phyloP scores from a whole-genome alignment of 306 rosid genomes.

The Rosa lucieae region DNA sequence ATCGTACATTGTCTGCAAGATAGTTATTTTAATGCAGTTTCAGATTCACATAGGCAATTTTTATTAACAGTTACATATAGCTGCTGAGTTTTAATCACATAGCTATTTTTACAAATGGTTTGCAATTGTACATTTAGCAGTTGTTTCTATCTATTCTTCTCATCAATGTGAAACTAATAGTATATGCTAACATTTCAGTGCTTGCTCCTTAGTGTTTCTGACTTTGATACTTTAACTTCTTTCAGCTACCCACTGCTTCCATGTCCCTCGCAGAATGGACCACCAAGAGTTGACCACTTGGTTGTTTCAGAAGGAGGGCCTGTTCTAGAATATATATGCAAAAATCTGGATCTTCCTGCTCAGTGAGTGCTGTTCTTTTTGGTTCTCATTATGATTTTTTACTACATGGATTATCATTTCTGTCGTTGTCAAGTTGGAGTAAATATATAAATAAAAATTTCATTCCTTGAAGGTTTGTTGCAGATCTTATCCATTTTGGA shows the following conservation, averaged over 20 bases:
- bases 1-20: background rate
- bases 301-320: constrained; percentile 72
- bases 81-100: background rate
- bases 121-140: background rate
- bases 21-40: background rate
- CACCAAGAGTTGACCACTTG: constrained; percentile 83
- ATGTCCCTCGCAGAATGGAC: constrained; percentile 56
- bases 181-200: constrained; percentile 2
- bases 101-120: no score
- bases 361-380: constrained; percentile 48
- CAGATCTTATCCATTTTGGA: constrained; percentile 84
- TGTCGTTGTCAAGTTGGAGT: constrained; percentile 23
- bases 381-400: constrained; percentile 7
- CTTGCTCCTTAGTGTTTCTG: constrained; percentile 20
- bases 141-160: background rate
- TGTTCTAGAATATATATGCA: constrained; percentile 71
- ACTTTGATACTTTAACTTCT: constrained; percentile 29
- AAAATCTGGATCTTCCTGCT: constrained; percentile 79
- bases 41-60: background rate
- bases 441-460: constrained; percentile 30
- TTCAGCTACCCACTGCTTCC: constrained; percentile 81
- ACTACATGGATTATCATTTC: constrained; percentile 11
- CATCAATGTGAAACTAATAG: background rate
- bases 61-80: background rate
- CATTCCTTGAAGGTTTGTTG: constrained; percentile 72